Conservation (phyloP, 73 alveolate species). For the Tetrahymena malaccensis region DNA sequence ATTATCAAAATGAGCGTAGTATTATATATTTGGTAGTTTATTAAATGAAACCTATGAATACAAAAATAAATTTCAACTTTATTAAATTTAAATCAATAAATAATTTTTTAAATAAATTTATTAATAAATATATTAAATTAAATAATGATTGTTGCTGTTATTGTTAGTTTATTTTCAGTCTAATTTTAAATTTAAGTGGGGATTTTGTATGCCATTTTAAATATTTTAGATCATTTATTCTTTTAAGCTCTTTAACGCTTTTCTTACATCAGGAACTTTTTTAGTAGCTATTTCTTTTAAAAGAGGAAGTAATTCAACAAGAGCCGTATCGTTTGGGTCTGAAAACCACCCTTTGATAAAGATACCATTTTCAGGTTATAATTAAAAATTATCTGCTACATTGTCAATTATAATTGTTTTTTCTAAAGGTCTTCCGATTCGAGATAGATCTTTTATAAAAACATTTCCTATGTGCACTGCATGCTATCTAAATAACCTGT, state of each 20-base stretch:
- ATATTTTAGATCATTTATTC: slow-evolving; percentile 41
- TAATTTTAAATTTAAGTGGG: slow-evolving; percentile 33
- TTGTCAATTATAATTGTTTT: slow-evolving; percentile 89
- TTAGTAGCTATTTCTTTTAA: slow-evolving; percentile 73
- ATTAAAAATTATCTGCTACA: slow-evolving; percentile 90
- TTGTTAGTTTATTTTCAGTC: background rate
- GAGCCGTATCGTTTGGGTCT: slow-evolving; percentile 83
- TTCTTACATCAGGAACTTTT: slow-evolving; percentile 87
- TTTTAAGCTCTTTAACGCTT: slow-evolving; percentile 62
- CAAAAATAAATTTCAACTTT: no score
- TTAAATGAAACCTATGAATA: no score
- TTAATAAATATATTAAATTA: background rate
- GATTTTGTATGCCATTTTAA: slow-evolving; percentile 29
- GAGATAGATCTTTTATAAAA: slow-evolving; percentile 84
- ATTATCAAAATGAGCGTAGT: no score
- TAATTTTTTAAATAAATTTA: background rate
- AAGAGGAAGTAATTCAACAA: slow-evolving; percentile 81
- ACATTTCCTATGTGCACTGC: slow-evolving; percentile 75
- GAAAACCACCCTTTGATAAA: slow-evolving; percentile 90
- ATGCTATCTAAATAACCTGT: slow-evolving; percentile 89
- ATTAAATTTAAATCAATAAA: background rate
- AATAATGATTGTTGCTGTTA: background rate
- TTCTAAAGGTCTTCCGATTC: slow-evolving; percentile 90
- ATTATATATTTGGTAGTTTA: no score
- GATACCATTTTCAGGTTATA: slow-evolving; percentile 90